Conservation (phyloP, 2,329 filamentous ascomycete genomes). For the Aspergillus sp. region DNA sequence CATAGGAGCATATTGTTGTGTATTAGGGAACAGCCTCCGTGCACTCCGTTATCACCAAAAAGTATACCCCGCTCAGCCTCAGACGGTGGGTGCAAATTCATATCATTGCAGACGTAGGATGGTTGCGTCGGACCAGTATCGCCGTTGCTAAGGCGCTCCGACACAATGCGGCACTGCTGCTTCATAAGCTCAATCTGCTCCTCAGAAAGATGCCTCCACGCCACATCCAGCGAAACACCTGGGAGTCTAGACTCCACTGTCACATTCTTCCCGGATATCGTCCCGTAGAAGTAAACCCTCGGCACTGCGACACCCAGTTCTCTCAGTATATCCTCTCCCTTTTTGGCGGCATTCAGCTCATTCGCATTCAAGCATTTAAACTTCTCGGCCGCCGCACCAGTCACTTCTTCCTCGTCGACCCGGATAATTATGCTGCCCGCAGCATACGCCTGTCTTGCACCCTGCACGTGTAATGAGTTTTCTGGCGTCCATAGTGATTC, state of each 20-base stretch:
- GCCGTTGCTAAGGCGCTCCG: conserved; percentile 27
- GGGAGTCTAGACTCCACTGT: conserved; percentile 42
- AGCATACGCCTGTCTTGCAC: conserved; percentile 35
- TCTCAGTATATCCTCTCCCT: conserved; percentile 34
- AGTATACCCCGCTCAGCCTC: conserved; percentile 30
- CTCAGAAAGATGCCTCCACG: conserved; percentile 37
- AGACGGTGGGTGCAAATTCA: conserved; percentile 31
- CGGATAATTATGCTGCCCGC: conserved; percentile 39
- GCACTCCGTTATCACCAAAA: conserved; percentile 26
- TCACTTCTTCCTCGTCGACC: conserved; percentile 31
- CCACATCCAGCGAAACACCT: conserved; percentile 40
- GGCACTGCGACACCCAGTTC: conserved; percentile 36
- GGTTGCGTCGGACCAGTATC: conserved; percentile 28
- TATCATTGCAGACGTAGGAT: conserved; percentile 34
- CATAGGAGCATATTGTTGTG: conserved; percentile 40
- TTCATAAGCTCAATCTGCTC: conserved; percentile 36
- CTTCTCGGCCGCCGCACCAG: conserved; percentile 28
- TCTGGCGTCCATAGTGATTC: conserved; percentile 31
- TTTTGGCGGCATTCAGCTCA: conserved; percentile 35
- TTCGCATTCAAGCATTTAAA: conserved; percentile 39
- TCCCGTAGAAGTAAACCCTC: conserved; percentile 38
- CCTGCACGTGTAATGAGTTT: conserved; percentile 31
- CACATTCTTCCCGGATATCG: conserved; percentile 39
- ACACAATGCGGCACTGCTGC: conserved; percentile 36
- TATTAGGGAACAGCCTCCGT: conserved; percentile 30